Evolutionary conservation across 176 grass and related monocot species (phyloP), one percentile per base, ranked within the genome.

Genomic region (Puya raimondii): DNA sequence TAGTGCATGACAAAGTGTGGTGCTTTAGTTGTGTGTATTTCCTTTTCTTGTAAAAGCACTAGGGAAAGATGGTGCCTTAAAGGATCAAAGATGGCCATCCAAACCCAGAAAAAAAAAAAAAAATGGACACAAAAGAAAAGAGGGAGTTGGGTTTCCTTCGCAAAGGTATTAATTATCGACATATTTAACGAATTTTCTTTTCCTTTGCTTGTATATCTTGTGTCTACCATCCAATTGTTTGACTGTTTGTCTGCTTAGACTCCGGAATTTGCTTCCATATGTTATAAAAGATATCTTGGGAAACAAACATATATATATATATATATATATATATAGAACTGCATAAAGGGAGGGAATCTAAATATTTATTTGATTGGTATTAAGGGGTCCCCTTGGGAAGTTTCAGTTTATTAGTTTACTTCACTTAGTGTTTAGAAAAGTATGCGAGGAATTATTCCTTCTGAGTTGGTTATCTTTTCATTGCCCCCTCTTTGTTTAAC

Each of bases 201-300:
- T 70, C 76, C 13, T 47, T 63, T 71, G 72, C 47, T 76, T 6
- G 63, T 64, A 49, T 77, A 42, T 78, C 22, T 67, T 66, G 47
- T 80, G 18, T 7, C 21, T 76, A 48, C 48, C 70, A 72, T 57
- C 66, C 70, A 83, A 86, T 83, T 74, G 73, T 87, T 82, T 82
- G 84, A 83, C 84, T 82, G 80, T 77, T 92, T 96, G 88, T 85
- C 86, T 52, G 77, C 87, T 85, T 92, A 70, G 84, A 91, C 79
- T 77, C 73, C 58, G 59, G 59, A 89, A 53, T 80, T 65, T 81
- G 74, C 75, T 91, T 79, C 75, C 74, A 50, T 82, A 57, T 50
- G 65, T 65, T 48, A 75, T 80, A 85, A 75, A 80, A 72, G 51
- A 51, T 83, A 76, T 73, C 64, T 85, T 81, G 87, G 81, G 84